Evolutionary conservation across 1,284 basidiomycete species (phyloP), one percentile per base, ranked within the genome.

Genomic region (Sparassis latifolia): DNA sequence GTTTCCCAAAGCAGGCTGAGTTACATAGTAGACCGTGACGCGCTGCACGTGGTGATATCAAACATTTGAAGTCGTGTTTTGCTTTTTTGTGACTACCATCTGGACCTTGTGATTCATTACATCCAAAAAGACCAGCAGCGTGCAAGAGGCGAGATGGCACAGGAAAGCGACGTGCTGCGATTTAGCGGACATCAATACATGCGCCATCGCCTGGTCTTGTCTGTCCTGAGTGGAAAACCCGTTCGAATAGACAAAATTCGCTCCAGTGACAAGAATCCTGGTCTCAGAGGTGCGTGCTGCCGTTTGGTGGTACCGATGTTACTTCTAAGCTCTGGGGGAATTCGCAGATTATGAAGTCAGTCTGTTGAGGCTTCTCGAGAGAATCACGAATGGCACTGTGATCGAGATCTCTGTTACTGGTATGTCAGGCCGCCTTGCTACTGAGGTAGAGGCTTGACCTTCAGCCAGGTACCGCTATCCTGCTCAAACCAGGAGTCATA

Each of bases 381-480:
- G 93, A 64, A 73, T 92, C 2, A 97, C 95, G 3, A 98, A 99
- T 76, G 97, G 97, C 1, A 92, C 91, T 5, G 73, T 91, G 30
- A 92, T 99, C 55, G 97, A 99, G 66, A 99, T 99, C 51, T 96
- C 92, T 2, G 89, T 96, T 20, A 99, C 97, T 10, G 92, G 91
- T 91, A 55, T 53, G 35, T 7, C 12, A 37, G 35, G 12, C 35
- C 35, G 35, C 7, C 12, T 7, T 12, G 12, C 35, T 7, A 7
- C 12, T 6, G 6, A 7, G 12, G 35, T 12, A 37, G 12, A 37
- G 35, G 6, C 35, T 37, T 6, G 12, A 7, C 35, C 6, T 4
- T 2, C 44, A 9, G 33, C 6, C 57, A 92, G 92, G 94, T 74
- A 97, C 94, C 48, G 84, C 91, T 3, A 75, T 97, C 55, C 75